Percentiles rank a stretch among this genome's conserved stretches.
phyloP scores from a whole-genome alignment of 192 early-diverging fungal species.

The Ramicandelaber brevisporus region DNA sequence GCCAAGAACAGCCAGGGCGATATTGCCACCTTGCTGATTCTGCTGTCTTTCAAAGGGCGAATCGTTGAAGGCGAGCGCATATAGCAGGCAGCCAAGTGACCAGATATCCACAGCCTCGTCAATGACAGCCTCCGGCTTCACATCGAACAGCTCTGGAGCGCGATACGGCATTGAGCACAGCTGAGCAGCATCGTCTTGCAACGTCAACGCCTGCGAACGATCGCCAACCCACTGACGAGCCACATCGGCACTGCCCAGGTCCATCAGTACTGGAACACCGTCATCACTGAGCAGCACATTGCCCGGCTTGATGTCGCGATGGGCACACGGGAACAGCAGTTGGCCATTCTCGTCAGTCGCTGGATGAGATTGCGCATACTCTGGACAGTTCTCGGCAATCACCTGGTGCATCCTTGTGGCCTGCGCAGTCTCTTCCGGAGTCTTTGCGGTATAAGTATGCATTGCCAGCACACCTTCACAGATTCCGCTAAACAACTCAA shows the following conservation, averaged over 20 bases:
- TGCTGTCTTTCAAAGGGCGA: constrained; percentile 43
- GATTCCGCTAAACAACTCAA: constrained; percentile 25
- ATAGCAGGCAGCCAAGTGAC: constrained; percentile 45
- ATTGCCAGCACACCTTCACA: constrained; percentile 28
- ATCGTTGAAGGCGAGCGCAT: constrained; percentile 37
- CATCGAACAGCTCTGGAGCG: constrained; percentile 59
- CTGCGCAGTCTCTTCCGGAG: not conserved
- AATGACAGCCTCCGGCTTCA: constrained; percentile 24
- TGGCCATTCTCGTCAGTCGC: not conserved
- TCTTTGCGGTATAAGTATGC: constrained; percentile 17
- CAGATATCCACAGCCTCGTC: constrained; percentile 57
- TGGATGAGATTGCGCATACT: constrained; percentile 1
- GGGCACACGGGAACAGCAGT: constrained; percentile 23
- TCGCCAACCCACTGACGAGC: constrained; percentile 25
- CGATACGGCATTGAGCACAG: constrained; percentile 47
- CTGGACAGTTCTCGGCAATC: not conserved
- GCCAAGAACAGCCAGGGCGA: constrained; percentile 43
- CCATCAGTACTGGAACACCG: constrained; percentile 41
- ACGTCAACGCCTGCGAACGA: constrained; percentile 27
- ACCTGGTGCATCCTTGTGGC: not conserved
- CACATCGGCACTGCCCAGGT: constrained; percentile 39
- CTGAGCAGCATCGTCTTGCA: constrained; percentile 47
- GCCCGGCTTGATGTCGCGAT: constrained; percentile 53
- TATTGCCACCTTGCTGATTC: constrained; percentile 38
- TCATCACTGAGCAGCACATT: constrained; percentile 45